A percentile compares a stretch with the other conserved stretches of the same genome.
These are phyloP conservation scores for Haplosporangium gracile DNA, from an alignment of 192 early-diverging fungal species.

Conservation along the genomic window DNA sequence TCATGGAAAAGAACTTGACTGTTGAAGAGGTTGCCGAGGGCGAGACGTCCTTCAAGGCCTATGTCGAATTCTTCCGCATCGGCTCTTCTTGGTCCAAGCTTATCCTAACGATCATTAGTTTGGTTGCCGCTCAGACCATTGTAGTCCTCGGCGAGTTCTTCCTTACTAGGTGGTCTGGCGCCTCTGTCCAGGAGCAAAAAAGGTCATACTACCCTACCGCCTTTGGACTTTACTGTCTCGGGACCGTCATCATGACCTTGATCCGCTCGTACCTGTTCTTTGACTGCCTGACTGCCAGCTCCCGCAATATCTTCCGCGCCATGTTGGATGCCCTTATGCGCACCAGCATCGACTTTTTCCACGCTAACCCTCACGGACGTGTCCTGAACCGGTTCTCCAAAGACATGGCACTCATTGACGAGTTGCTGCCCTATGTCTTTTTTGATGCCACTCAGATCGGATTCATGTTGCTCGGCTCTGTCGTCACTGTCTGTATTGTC, in stretches of 20 bases:
- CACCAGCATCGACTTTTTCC: slow-evolving; percentile 67
- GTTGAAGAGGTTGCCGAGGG: slow-evolving; percentile 21
- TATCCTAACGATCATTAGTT: slow-evolving; percentile 4
- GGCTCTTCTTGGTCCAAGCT: slow-evolving; percentile 27
- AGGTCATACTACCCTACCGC: slow-evolving; percentile 33
- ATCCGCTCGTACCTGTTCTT: slow-evolving; percentile 57
- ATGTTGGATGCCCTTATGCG: slow-evolving; percentile 58
- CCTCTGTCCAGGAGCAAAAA: slow-evolving; percentile 46
- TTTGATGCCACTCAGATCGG: slow-evolving; percentile 69
- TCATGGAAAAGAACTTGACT: slow-evolving; percentile 20
- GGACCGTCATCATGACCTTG: slow-evolving; percentile 58
- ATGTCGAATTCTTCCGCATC: slow-evolving; percentile 35
- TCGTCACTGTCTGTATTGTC: slow-evolving; percentile 66
- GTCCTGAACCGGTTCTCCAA: slow-evolving; percentile 71
- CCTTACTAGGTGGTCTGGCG: slow-evolving; percentile 63
- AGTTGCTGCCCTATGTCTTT: slow-evolving; percentile 63
- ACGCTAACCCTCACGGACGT: slow-evolving; percentile 66
- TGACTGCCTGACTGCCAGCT: slow-evolving; percentile 6
- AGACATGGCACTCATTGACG: slow-evolving; percentile 69
- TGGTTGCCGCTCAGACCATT: slow-evolving; percentile 22
- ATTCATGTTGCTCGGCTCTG: slow-evolving; percentile 69
- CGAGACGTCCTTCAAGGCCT: slow-evolving; percentile 28
- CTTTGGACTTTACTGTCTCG: slow-evolving; percentile 54
- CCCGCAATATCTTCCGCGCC: slow-evolving; percentile 56
- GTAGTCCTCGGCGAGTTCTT: slow-evolving; percentile 57